These are phyloP conservation scores for Leccinellum luteum DNA, from an alignment of 768 basidiomycete genomes.

Conservation along the genomic window DNA sequence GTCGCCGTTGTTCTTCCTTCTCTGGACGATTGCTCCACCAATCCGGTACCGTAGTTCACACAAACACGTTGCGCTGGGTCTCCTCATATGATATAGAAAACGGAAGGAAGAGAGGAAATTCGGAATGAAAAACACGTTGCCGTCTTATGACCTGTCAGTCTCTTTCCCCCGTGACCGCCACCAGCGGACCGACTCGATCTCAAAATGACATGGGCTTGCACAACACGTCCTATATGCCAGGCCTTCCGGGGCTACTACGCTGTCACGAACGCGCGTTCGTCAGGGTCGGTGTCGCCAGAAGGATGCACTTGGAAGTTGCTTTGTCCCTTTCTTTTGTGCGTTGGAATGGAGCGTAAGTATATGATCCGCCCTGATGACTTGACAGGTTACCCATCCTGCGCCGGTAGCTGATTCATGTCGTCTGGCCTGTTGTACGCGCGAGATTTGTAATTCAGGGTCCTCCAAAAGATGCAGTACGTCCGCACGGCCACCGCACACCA, in stretches of 20 bases:
- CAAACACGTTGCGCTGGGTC: background rate
- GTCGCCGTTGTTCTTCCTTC: background rate
- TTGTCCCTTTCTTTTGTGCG: background rate
- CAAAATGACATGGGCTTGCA: slow-evolving; percentile 8
- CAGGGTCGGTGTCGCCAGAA: slow-evolving; percentile 2
- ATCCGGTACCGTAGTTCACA: background rate
- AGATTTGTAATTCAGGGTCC: slow-evolving; percentile 21
- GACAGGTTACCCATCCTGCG: background rate
- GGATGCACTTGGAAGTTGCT: slow-evolving; percentile 3
- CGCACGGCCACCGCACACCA: slow-evolving; percentile 25
- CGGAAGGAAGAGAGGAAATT: background rate
- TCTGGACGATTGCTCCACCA: background rate
- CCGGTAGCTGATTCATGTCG: background rate
- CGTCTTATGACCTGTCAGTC: slow-evolving; percentile 19
- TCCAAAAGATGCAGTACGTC: slow-evolving; percentile 16
- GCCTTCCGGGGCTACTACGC: background rate
- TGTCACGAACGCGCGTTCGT: background rate
- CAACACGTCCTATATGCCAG: slow-evolving; percentile 5
- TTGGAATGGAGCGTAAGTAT: background rate
- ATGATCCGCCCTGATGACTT: slow-evolving; percentile 11
- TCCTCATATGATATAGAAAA: background rate
- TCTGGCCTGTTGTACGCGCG: slow-evolving; percentile 10
- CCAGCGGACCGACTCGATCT: background rate
- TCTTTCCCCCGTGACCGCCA: slow-evolving; percentile 5
- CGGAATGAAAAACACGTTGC: slow-evolving; percentile 14